A percentile compares a stretch with the other conserved stretches of the same genome.
Conservation (phyloP, 2,329 filamentous ascomycete species). For the Cladosporium sp. region DNA sequence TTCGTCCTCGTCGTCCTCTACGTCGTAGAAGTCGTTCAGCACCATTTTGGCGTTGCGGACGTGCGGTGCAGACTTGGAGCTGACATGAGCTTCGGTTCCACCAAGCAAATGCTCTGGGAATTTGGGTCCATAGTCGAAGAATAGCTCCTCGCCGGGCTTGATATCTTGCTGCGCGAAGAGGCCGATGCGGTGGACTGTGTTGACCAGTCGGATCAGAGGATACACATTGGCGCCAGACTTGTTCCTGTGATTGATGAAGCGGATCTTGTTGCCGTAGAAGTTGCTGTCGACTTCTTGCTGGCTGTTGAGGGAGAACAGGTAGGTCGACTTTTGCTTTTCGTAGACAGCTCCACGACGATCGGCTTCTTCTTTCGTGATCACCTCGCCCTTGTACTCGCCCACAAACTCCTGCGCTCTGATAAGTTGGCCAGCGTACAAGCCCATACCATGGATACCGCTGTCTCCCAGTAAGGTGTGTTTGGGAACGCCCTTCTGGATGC, state of each 20-base stretch:
- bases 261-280: constrained; percentile 74
- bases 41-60: constrained; percentile 27
- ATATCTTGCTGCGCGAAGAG: constrained; percentile 70
- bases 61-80: constrained; percentile 23
- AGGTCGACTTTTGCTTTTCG: constrained; percentile 63
- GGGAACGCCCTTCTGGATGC: constrained; percentile 66
- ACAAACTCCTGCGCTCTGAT: constrained; percentile 71
- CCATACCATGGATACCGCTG: constrained; percentile 73
- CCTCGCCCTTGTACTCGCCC: constrained; percentile 78
- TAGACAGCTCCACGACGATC: constrained; percentile 69
- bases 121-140: constrained; percentile 71
- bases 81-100: constrained; percentile 15
- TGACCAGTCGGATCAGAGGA: constrained; percentile 69
- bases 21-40: constrained; percentile 27
- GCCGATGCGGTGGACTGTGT: constrained; percentile 71
- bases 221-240: constrained; percentile 60
- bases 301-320: constrained; percentile 56
- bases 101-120: constrained; percentile 32
- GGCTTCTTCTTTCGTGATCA: constrained; percentile 69
- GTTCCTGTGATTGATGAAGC: constrained; percentile 79
- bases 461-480: constrained; percentile 69
- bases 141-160: constrained; percentile 71
- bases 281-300: constrained; percentile 67
- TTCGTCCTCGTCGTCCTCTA: constrained; percentile 26
- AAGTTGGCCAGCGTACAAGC: constrained; percentile 69